These are phyloP conservation scores for Plantago lanceolata DNA, from an alignment of 305 asterid genomes.

Conservation along the genomic window DNA sequence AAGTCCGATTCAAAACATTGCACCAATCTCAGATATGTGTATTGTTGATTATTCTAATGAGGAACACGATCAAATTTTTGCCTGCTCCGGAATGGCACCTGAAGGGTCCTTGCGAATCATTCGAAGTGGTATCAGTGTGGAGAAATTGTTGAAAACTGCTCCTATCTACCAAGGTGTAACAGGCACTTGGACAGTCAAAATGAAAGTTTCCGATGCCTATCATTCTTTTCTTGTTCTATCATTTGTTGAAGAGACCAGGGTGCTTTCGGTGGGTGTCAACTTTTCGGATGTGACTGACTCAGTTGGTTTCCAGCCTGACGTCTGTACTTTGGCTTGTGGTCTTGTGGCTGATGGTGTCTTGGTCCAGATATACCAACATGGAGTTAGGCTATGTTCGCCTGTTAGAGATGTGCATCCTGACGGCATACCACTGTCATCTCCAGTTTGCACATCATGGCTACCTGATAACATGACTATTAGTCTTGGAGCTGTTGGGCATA, in stretches of 20 bases:
- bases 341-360: constrained; percentile 68
- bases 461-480: constrained; percentile 71
- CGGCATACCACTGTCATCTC: constrained; percentile 52
- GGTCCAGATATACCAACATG: constrained; percentile 76
- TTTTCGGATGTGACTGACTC: constrained; percentile 91
- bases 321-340: constrained; percentile 95
- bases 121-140: constrained; percentile 91
- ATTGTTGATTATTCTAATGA: constrained; percentile 77
- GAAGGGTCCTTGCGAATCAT: constrained; percentile 84
- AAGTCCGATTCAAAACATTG: constrained; percentile 81
- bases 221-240: constrained; percentile 90
- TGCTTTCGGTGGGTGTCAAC: constrained; percentile 92
- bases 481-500: constrained; percentile 89
- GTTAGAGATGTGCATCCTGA: constrained; percentile 45
- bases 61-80: constrained; percentile 87
- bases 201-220: constrained; percentile 58
- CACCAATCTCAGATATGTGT: constrained; percentile 90
- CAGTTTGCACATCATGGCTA: constrained; percentile 64
- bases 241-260: constrained; percentile 95
- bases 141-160: constrained; percentile 81
- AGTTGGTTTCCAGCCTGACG: constrained; percentile 77
- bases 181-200: constrained; percentile 86
- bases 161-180: constrained; percentile 89
- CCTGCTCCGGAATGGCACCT: constrained; percentile 93
- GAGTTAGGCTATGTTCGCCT: constrained; percentile 79